A percentile compares a stretch with the other conserved stretches of the same genome.
phyloP scores from a whole-genome alignment of 257 asterid genomes.

The Forsythia suspensa region DNA sequence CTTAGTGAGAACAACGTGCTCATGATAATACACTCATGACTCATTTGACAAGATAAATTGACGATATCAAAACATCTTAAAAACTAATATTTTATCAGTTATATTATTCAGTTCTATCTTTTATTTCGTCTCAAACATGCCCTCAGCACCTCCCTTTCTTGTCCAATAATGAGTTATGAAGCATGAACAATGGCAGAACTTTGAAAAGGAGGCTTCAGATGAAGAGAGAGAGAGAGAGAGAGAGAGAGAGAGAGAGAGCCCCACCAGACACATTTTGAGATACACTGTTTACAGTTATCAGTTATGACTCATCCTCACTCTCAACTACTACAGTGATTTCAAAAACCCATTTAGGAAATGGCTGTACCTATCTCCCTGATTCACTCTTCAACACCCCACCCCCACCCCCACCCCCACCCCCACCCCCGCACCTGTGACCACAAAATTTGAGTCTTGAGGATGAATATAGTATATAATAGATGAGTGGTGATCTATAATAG shows the following conservation, averaged over 20 bases:
- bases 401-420: neutral
- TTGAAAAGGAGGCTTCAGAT: neutral
- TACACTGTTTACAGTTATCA: conserved; percentile 12
- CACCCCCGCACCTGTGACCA: neutral
- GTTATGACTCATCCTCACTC: neutral
- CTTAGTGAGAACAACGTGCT: neutral
- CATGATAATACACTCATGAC: neutral
- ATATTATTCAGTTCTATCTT: neutral
- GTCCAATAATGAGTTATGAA: conserved; percentile 4
- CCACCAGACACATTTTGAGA: conserved; percentile 8
- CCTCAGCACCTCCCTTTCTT: neutral
- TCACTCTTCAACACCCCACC: neutral
- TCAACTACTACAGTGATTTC: neutral
- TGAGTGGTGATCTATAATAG: too few relatives aligned
- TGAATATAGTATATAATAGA: neutral
- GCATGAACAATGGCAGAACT: neutral
- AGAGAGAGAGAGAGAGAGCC: neutral
- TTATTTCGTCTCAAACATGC: neutral
- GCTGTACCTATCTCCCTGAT: conserved; percentile 12
- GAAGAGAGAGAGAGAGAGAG: neutral
- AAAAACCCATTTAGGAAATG: conserved; percentile 5
- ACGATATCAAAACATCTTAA: neutral
- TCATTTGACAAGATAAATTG: too few relatives aligned
- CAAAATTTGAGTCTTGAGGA: neutral
- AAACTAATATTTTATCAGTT: neutral